These are phyloP conservation scores for Eucalyptus curtisii DNA, from an alignment of 345 rosid genomes.

Conservation along the genomic window DNA sequence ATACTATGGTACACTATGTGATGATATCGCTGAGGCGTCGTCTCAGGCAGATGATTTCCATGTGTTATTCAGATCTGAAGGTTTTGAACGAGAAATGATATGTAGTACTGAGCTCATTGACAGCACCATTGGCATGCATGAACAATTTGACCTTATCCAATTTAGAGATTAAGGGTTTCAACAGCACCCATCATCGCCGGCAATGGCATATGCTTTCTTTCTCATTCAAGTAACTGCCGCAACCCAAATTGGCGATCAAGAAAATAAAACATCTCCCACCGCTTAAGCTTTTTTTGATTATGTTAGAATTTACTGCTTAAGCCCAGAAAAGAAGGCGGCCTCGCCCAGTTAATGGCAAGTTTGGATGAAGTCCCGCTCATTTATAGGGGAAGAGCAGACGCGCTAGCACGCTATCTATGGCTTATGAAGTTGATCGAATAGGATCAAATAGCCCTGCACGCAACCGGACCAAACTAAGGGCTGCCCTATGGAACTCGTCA, in stretches of 20 bases:
- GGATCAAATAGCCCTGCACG: too few relatives aligned
- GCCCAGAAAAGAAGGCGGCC: background rate
- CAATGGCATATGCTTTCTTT: background rate
- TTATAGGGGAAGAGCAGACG: fast-evolving
- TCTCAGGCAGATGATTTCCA: background rate
- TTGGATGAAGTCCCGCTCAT: background rate
- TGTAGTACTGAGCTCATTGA: background rate
- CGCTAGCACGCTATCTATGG: background rate
- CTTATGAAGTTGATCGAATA: background rate
- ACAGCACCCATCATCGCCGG: background rate
- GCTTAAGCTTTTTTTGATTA: background rate
- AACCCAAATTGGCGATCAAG: background rate
- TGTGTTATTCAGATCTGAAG: background rate
- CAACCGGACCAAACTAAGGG: too few relatives aligned
- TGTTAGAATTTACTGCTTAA: background rate
- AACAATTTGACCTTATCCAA: background rate
- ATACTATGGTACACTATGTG: background rate
- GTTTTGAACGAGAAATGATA: background rate
- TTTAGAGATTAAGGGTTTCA: background rate
- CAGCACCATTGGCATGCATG: background rate
- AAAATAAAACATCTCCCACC: background rate
- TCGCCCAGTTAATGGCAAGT: fast-evolving
- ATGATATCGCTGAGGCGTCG: background rate
- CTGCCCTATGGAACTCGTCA: too few relatives aligned
- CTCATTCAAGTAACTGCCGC: background rate